Conservation (phyloP, 208 protist species). For the Acanthamoeba triangularis region DNA sequence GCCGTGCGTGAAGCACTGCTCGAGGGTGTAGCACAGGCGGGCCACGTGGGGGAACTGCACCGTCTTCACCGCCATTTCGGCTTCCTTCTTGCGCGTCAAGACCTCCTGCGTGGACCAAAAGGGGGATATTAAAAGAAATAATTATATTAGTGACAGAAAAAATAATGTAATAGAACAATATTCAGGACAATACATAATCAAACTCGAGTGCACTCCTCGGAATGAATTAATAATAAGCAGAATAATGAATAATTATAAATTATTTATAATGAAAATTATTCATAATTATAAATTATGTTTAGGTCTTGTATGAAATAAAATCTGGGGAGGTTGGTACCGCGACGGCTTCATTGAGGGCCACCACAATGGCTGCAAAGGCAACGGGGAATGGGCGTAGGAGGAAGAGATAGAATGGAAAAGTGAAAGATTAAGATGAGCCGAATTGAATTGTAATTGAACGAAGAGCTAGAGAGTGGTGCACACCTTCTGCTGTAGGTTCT, state of each 20-base stretch:
- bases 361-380: background rate
- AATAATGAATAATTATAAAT: too few species aligned
- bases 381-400: background rate
- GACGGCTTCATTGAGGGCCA: slow-evolving; percentile 7
- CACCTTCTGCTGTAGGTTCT: slow-evolving; percentile 1
- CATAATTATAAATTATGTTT: too few species aligned
- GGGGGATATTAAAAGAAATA: background rate
- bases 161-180: too few species aligned
- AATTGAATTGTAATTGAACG: background rate
- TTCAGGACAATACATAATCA: too few species aligned
- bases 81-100: slow-evolving; percentile 12
- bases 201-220: too few species aligned
- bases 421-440: background rate
- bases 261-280: too few species aligned
- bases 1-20: slow-evolving; percentile 40
- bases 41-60: slow-evolving; percentile 24
- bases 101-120: background rate
- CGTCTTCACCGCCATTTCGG: slow-evolving; percentile 15
- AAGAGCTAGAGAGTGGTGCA: too few species aligned
- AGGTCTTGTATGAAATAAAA: background rate
- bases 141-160: background rate
- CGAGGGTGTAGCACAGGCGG: slow-evolving; percentile 15
- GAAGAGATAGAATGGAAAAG: too few species aligned
- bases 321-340: background rate
- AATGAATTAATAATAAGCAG: too few species aligned